A percentile compares a stretch with the other conserved stretches of the same genome.
These are phyloP conservation scores for Chalciporus piperatus DNA, from an alignment of 768 basidiomycete genomes.

Conservation along the genomic window DNA sequence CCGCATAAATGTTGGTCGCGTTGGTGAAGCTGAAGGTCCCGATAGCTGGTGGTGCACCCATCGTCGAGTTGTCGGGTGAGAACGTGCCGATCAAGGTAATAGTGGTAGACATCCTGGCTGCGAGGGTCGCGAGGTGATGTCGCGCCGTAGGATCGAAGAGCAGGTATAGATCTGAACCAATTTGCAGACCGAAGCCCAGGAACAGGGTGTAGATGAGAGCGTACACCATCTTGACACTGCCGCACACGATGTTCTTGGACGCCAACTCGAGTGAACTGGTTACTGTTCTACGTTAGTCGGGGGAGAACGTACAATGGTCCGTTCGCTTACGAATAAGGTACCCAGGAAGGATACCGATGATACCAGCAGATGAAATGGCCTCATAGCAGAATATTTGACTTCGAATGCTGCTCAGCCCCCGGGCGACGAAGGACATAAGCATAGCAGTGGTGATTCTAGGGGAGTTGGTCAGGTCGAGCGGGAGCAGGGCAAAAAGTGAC, in stretches of 20 bases:
- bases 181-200: constrained; percentile 80
- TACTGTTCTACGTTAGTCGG: constrained; percentile 40
- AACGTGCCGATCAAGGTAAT: constrained; percentile 64
- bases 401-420: constrained; percentile 77
- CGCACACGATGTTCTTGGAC: constrained; percentile 82
- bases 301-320: not conserved
- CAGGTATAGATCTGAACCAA: constrained; percentile 78
- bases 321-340: constrained; percentile 67
- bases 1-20: constrained; percentile 40
- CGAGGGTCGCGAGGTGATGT: constrained; percentile 50
- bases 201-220: constrained; percentile 86
- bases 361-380: constrained; percentile 83
- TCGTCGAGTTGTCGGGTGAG: constrained; percentile 50
- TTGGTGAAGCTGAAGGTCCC: constrained; percentile 71
- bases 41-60: constrained; percentile 42
- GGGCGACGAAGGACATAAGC: constrained; percentile 74
- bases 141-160: constrained; percentile 62
- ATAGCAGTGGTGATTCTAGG: constrained; percentile 78
- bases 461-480: constrained; percentile 8
- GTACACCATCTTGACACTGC: constrained; percentile 85
- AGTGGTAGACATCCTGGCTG: constrained; percentile 46
- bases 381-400: constrained; percentile 86
- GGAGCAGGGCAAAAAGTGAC: not conserved
- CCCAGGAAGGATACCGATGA: constrained; percentile 88
- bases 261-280: constrained; percentile 82